These are phyloP conservation scores for Neurospora hispaniola DNA, from an alignment of 495 filamentous ascomycete species.

Conservation along the genomic window DNA sequence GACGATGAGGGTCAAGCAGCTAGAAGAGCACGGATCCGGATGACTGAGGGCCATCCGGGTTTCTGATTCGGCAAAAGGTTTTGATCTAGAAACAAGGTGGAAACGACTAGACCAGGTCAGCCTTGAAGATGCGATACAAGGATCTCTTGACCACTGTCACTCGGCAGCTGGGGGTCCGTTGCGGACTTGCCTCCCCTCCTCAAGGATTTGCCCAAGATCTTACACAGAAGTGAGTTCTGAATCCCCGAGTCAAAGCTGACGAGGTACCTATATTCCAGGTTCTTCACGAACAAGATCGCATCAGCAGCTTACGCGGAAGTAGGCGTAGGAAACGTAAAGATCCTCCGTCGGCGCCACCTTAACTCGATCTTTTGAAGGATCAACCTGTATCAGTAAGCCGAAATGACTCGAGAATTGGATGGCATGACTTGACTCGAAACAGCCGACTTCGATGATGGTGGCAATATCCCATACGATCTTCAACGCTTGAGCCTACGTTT, in stretches of 20 bases:
- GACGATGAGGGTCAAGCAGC: not conserved
- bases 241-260: not conserved
- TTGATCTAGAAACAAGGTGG: conserved; percentile 1
- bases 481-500: not conserved
- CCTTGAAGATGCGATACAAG: not conserved
- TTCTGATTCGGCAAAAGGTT: conserved; percentile 5
- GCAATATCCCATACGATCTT: not conserved
- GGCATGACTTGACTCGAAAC: conserved; percentile 1
- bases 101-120: conserved; percentile 1
- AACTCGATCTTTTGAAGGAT: not conserved
- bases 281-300: not conserved
- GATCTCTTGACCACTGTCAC: not conserved
- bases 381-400: not conserved
- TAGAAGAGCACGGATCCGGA: conserved; percentile 2
- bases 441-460: not conserved
- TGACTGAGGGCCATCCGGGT: conserved; percentile 1
- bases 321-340: not conserved
- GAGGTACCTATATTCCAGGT: not conserved
- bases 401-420: conserved; percentile 2
- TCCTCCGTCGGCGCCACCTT: not conserved
- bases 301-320: not conserved
- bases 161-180: not conserved
- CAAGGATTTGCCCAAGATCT: not conserved
- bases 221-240: not conserved
- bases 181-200: not conserved